Evolutionary conservation across 768 basidiomycete species (phyloP).

Genomic region (Amanita molliuscula): DNA sequence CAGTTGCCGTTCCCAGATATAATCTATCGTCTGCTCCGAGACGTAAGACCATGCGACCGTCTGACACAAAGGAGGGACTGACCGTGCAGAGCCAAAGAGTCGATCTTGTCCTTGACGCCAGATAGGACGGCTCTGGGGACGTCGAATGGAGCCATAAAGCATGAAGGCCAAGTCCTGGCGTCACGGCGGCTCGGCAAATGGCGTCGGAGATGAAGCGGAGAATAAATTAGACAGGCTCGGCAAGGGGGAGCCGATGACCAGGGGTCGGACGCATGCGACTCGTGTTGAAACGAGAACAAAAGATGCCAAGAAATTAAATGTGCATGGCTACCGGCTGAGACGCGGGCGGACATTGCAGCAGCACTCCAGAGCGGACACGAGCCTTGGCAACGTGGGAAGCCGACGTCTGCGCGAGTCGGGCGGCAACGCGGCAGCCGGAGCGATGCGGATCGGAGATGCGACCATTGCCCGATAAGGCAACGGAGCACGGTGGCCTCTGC

Average conservation of each 20-base stretch:
- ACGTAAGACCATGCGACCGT: background rate
- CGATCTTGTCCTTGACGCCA: conserved; percentile 36
- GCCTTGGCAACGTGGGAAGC: background rate
- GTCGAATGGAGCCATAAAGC: conserved; percentile 22
- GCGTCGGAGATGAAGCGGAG: background rate
- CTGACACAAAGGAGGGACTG: background rate
- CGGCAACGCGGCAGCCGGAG: background rate
- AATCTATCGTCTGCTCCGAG: conserved; percentile 40
- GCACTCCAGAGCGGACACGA: too few relatives aligned
- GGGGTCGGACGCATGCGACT: too few relatives aligned
- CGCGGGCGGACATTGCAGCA: too few relatives aligned
- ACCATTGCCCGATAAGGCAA: background rate
- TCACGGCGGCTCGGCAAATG: background rate
- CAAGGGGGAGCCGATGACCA: background rate
- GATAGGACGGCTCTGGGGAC: conserved; percentile 18
- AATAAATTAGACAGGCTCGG: background rate
- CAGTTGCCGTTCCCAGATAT: conserved; percentile 52
- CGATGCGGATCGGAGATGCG: conserved; percentile 1
- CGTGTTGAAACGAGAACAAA: background rate
- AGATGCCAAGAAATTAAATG: too few relatives aligned
- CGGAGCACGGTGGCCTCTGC: conserved; percentile 1
- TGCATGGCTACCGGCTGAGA: too few relatives aligned
- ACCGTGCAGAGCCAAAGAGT: conserved; percentile 34
- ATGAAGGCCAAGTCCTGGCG: background rate
- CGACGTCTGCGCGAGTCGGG: background rate